phyloP scores from a whole-genome alignment of 2,329 filamentous ascomycete species.

The Scorias spongiosa region DNA sequence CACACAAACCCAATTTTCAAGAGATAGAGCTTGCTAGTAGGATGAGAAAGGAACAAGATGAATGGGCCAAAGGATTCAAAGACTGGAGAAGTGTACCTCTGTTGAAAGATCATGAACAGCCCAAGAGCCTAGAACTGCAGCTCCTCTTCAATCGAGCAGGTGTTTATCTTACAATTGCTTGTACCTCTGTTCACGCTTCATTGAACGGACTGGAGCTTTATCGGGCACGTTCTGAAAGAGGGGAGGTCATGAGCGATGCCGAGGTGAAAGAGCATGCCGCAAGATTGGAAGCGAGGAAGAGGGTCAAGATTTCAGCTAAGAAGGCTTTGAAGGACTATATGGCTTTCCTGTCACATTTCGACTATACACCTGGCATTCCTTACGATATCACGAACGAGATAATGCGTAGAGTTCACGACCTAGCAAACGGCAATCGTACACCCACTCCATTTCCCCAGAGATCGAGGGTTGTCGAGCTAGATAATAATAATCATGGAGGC shows the following conservation, averaged over 20 bases:
- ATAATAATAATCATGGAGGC: constrained; percentile 8
- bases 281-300: constrained; percentile 47
- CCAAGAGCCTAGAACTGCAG: constrained; percentile 59
- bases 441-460: constrained; percentile 15
- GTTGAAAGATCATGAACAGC: constrained; percentile 49
- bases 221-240: constrained; percentile 15
- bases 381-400: constrained; percentile 43
- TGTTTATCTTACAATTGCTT: constrained; percentile 58
- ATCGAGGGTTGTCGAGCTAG: constrained; percentile 15
- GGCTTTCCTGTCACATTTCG: constrained; percentile 55
- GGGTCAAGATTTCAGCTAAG: constrained; percentile 60
- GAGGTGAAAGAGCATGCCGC: constrained; percentile 32
- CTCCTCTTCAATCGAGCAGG: constrained; percentile 61
- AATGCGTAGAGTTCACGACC: constrained; percentile 41
- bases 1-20: constrained; percentile 33
- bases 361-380: constrained; percentile 61
- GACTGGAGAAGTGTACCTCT: constrained; percentile 37
- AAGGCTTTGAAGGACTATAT: constrained; percentile 61
- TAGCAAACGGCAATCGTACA: constrained; percentile 30
- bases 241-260: constrained; percentile 24
- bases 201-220: constrained; percentile 32
- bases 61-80: constrained; percentile 23
- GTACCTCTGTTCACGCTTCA: constrained; percentile 44
- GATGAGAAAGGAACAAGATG: constrained; percentile 22
- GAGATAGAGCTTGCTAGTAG: constrained; percentile 38